Percentiles rank a stretch among this genome's conserved stretches.
These are phyloP conservation scores for Przewalskia tangutica DNA, from an alignment of 257 asterid species.

Conservation along the genomic window DNA sequence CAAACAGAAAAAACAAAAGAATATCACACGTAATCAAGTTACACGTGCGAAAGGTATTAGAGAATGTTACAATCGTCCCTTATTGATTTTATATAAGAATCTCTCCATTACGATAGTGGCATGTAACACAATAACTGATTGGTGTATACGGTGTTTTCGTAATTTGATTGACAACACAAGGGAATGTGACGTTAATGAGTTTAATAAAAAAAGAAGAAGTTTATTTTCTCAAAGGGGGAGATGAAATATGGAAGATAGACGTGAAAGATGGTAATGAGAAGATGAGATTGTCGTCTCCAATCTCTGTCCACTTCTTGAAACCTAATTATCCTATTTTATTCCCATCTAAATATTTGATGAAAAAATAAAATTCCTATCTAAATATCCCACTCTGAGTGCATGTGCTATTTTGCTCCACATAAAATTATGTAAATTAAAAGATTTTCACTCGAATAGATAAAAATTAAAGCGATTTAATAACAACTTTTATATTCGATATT, in stretches of 20 bases:
- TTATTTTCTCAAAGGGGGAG: background rate
- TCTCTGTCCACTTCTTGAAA: conserved; percentile 17
- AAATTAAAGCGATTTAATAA: background rate
- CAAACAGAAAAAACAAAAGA: no score
- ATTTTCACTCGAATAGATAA: background rate
- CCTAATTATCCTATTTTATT: background rate
- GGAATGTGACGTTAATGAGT: background rate
- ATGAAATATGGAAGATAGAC: background rate
- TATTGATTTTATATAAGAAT: no score
- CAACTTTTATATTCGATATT: background rate
- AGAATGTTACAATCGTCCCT: no score
- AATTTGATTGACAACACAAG: background rate
- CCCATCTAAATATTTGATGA: background rate
- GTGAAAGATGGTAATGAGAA: background rate
- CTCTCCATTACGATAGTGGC: no score
- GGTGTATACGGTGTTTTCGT: background rate
- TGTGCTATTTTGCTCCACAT: background rate
- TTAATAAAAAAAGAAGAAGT: background rate
- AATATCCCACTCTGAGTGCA: background rate
- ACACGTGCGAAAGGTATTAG: no score
- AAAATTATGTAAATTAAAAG: background rate
- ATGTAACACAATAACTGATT: background rate
- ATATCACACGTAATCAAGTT: no score
- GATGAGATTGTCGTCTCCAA: conserved; percentile 26
- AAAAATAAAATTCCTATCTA: background rate